Conservation (phyloP, 73 alveolate species). For the Paramecium caudatum region DNA sequence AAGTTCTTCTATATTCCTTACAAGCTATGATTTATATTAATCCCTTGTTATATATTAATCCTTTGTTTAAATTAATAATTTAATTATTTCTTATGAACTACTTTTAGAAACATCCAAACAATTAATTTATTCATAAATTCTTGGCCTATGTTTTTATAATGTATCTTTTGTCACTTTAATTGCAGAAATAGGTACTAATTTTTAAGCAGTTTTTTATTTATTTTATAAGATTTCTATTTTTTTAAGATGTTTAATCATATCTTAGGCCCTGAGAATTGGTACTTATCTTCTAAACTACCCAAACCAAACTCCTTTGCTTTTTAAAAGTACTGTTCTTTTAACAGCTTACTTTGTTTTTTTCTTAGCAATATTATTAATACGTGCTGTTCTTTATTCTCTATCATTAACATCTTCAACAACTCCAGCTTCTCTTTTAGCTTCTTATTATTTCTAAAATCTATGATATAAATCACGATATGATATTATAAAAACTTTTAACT, state of each 20-base stretch:
- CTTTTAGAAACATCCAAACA: neutral
- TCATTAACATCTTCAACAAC: neutral
- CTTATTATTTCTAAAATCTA: neutral
- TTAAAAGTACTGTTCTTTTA: neutral
- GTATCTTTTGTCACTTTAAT: neutral
- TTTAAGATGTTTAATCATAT: constrained; percentile 5
- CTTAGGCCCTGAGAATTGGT: constrained; percentile 23
- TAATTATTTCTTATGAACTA: constrained; percentile 14
- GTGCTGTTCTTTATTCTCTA: neutral
- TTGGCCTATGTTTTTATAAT: constrained; percentile 34
- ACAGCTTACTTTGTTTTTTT: neutral
- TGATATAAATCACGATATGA: neutral
- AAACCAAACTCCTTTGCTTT: constrained; percentile 61
- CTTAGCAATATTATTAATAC: neutral
- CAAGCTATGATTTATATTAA: neutral
- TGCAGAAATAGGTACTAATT: neutral
- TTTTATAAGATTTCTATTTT: neutral
- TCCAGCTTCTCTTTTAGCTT: constrained; percentile 23
- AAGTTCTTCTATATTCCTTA: constrained; percentile 5
- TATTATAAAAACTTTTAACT: constrained; percentile 1
- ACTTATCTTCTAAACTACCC: constrained; percentile 16
- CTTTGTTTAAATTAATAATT: constrained; percentile 5
- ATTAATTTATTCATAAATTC: constrained; percentile 4
- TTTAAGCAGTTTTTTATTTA: neutral
- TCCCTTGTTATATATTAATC: neutral